Evolutionary conservation across 495 filamentous ascomycete species (phyloP).

Genomic region (Lepidopterella palustris): DNA sequence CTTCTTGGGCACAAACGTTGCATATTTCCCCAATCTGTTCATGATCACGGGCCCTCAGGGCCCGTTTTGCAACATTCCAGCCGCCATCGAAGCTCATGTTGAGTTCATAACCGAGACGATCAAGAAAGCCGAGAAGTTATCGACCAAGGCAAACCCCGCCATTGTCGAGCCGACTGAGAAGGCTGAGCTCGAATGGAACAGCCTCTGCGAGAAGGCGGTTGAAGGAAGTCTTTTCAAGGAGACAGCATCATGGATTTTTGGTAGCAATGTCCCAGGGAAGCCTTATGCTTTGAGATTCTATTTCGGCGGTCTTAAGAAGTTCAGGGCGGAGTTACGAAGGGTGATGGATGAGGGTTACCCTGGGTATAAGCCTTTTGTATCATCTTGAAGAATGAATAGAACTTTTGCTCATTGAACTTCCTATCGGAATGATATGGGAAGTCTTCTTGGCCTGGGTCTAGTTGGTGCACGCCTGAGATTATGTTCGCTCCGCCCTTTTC

Average conservation of each 20-base stretch:
- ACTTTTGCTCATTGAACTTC: too few species aligned
- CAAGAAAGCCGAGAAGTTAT: neutral
- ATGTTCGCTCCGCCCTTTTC: too few species aligned
- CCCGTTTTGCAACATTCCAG: slow-evolving; percentile 7
- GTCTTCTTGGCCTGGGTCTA: too few species aligned
- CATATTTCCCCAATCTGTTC: slow-evolving; percentile 37
- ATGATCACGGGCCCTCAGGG: slow-evolving; percentile 34
- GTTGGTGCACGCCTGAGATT: too few species aligned
- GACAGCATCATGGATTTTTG: slow-evolving; percentile 5
- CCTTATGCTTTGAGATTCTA: slow-evolving; percentile 8
- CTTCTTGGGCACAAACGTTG: slow-evolving; percentile 25
- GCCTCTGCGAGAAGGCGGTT: neutral
- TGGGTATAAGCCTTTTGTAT: too few species aligned
- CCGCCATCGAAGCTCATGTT: neutral
- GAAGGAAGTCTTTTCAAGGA: neutral
- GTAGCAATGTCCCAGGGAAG: slow-evolving; percentile 24
- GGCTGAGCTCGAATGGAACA: neutral
- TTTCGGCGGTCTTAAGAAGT: slow-evolving; percentile 18
- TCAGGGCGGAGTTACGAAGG: too few species aligned
- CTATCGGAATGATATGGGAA: too few species aligned
- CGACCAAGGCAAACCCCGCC: neutral
- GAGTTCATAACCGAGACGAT: neutral
- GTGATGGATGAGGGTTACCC: too few species aligned
- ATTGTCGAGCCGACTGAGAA: neutral
- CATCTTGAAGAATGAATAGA: too few species aligned